Conservation (phyloP, 163 green algal genomes). For the Scenedesmus sp. region DNA sequence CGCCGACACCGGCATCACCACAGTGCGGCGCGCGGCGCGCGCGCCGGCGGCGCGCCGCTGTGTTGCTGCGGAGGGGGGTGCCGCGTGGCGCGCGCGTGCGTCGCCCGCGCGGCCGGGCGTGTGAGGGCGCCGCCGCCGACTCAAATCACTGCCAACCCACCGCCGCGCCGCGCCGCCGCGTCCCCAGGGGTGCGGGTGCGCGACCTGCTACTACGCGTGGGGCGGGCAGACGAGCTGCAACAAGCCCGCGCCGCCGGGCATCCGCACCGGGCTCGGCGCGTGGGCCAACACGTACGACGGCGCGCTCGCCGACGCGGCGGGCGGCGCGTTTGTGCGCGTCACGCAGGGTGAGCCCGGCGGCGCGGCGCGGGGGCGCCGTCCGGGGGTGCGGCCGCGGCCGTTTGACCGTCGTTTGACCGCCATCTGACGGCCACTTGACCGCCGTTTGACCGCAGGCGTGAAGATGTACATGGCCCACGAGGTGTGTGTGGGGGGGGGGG, state of each 20-base stretch:
- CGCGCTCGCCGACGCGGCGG: neutral
- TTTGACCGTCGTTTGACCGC: no score
- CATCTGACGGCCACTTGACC: no score
- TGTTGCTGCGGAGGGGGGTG: neutral
- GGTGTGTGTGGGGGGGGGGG: no score
- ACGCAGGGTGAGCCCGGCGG: neutral
- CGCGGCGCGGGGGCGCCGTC: no score
- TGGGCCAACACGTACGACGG: neutral
- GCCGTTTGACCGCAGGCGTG: no score
- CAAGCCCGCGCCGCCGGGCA: neutral
- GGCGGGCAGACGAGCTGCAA: conserved; percentile 20
- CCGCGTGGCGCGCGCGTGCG: no score
- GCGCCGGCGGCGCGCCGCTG: no score
- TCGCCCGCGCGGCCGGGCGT: no score
- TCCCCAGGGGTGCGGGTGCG: conserved; percentile 30
- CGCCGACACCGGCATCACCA: conserved; percentile 20
- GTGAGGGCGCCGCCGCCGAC: no score
- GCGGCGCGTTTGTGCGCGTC: neutral
- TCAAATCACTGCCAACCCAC: no score
- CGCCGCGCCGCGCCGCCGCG: no score
- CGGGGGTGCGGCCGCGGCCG: no score
- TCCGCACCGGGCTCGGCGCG: conserved; percentile 1
- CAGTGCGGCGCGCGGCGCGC: neutral
- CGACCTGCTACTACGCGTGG: conserved; percentile 39
- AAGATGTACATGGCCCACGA: conserved; percentile 20